Percentiles rank a stretch among this genome's conserved stretches.
Conservation (phyloP, 306 rosid species). For the Cicer chorassanicum region DNA sequence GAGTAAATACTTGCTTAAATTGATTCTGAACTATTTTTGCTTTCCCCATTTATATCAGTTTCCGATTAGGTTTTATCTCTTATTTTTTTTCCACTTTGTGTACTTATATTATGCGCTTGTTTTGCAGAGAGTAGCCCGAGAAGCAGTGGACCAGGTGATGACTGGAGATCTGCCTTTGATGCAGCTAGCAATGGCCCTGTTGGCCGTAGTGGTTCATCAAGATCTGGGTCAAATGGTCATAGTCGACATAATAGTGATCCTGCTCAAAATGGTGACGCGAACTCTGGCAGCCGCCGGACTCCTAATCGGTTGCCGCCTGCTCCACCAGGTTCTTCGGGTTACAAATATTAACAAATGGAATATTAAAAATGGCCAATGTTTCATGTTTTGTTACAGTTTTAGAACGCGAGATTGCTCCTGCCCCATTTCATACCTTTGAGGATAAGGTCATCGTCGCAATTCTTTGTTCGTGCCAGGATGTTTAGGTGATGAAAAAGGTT, state of each 20-base stretch:
- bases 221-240: conserved; percentile 85
- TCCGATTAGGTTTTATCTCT: not conserved
- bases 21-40: not conserved
- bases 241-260: conserved; percentile 75
- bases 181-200: conserved; percentile 80
- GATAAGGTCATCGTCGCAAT: conserved; percentile 48
- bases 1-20: not conserved
- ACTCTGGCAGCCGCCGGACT: conserved; percentile 81
- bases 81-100: not conserved
- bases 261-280: conserved; percentile 80
- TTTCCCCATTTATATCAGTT: not conserved
- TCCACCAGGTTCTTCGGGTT: conserved; percentile 83
- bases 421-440: conserved; percentile 55
- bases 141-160: conserved; percentile 78
- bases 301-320: conserved; percentile 89
- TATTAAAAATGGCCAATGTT: conserved; percentile 20
- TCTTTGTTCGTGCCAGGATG: conserved; percentile 57
- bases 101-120: conserved; percentile 4
- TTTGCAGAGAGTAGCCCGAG: conserved; percentile 86
- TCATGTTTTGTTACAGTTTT: conserved; percentile 64
- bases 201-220: conserved; percentile 52
- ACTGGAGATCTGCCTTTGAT: conserved; percentile 92
- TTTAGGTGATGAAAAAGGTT: conserved; percentile 53
- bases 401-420: conserved; percentile 56
- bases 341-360: conserved; percentile 61